Percentiles rank a stretch among this genome's conserved stretches.
Evolutionary conservation across 2,329 filamentous ascomycete species (phyloP).

Genomic region (Xylaria sp.): DNA sequence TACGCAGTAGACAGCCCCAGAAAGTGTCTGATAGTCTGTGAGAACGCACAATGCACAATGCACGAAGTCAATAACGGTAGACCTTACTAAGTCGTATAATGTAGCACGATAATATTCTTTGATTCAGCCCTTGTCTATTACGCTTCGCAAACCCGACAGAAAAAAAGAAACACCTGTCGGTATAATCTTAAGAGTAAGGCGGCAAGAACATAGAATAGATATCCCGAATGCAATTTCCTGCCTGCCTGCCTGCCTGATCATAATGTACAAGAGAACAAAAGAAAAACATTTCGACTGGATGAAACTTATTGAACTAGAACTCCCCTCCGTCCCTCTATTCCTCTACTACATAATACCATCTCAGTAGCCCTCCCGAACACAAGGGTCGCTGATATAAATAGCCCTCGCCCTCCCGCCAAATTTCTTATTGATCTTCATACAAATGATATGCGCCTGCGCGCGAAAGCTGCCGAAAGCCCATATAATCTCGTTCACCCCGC

Average conservation of each 20-base stretch:
- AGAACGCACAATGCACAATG: not conserved
- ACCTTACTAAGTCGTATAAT: not conserved
- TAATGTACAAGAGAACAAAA: not conserved
- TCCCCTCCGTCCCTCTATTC: not conserved
- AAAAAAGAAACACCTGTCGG: not conserved
- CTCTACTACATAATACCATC: too few species aligned
- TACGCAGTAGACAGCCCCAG: not conserved
- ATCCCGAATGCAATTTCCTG: too few species aligned
- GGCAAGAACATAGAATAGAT: too few species aligned
- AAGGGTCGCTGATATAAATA: slow-evolving; percentile 23
- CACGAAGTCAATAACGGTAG: not conserved
- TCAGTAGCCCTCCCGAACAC: not conserved
- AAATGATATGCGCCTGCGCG: slow-evolving; percentile 23
- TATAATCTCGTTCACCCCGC: not conserved
- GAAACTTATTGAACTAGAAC: too few species aligned
- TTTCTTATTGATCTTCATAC: not conserved
- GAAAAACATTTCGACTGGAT: too few species aligned
- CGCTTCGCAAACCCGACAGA: not conserved
- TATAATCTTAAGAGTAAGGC: too few species aligned
- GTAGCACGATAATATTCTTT: not conserved
- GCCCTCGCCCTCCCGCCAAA: not conserved
- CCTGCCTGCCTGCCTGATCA: not conserved
- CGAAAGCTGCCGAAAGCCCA: slow-evolving; percentile 33
- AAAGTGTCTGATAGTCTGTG: not conserved
- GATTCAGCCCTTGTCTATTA: not conserved